Base-by-base conservation (phyloP, 2,329 filamentous ascomycete species). In the Beauveria varroae region DNA sequence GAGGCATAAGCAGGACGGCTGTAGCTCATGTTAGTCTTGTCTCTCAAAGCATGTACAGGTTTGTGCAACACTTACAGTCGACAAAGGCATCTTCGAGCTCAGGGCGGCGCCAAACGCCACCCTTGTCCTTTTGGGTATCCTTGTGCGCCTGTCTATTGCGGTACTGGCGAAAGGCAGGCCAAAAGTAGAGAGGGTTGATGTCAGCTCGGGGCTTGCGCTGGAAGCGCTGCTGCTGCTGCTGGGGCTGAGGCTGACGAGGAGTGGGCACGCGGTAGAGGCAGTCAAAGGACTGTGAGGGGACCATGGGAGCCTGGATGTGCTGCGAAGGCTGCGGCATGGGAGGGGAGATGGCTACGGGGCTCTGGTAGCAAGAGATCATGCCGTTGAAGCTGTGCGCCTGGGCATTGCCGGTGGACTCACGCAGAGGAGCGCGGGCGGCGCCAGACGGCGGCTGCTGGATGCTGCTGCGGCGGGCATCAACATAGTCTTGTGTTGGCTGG, bases 41-140 rank as follows among this genome's bases (percentile, higher is more conserved):
- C 50, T 49, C 10, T n/a, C 10, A 50, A 65, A 72, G 18, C 73
- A 63, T 14, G 18, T 5, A 34, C 71, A 58, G 73, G 70, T 62
- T 60, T 24, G 37, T 22, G 30, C 12, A 12, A 22, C 9, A 57
- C 80, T 75, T 73, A 87, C 86, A 84, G 73, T 89, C 86, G 63
- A 88, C 79, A 68, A 89, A 89, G 40, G 84, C 83, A 76, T 84
- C 79, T 69, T 89, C 86, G 9, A 88, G 76, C 65, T 84, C 79
- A 3, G 84, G 78, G 43, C 73, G 71, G 49, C 74, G 71, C 74
- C 74, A 76, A 44, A 59, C 86, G 77, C 86, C 86, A 82, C 71
- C 75, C 67, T 86, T 83, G 65, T 83, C 80, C 67, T 86, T 84
- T 62, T 76, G 74, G 62, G 81, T 79, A 62, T 84, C 82, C 70